Conservation (phyloP, 2,329 filamentous ascomycete genomes). For the Macroventuria anomochaeta region DNA sequence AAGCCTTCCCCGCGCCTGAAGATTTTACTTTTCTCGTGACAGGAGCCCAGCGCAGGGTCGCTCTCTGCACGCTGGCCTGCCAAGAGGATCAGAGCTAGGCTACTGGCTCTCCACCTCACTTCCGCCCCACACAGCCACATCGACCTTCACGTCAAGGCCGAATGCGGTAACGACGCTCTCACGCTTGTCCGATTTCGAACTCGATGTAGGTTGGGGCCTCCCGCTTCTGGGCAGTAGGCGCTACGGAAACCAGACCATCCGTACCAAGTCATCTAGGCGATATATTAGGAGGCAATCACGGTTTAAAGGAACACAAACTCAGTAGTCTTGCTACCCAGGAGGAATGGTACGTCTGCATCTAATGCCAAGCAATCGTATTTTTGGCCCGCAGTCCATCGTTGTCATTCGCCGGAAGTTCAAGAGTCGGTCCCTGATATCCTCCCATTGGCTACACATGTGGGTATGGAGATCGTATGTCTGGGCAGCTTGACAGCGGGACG, state of each 20-base stretch:
- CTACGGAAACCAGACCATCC: constrained; percentile 31
- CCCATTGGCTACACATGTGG: constrained; percentile 4
- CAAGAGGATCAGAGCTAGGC: constrained; percentile 12
- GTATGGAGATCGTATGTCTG: constrained; percentile 8
- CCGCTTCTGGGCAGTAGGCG: constrained; percentile 3
- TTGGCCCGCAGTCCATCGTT: neutral
- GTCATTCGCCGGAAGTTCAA: neutral
- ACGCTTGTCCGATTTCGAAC: constrained; percentile 1
- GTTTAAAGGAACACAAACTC: constrained; percentile 4
- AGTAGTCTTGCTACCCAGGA: neutral
- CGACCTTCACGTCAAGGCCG: neutral
- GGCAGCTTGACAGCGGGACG: constrained; percentile 1
- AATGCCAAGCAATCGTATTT: constrained; percentile 6
- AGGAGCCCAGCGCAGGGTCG: constrained; percentile 6
- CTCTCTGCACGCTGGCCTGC: constrained; percentile 1
- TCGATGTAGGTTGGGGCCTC: neutral
- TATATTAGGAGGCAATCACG: constrained; percentile 29
- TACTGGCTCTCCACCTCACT: constrained; percentile 9
- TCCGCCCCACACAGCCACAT: constrained; percentile 15
- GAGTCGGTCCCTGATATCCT: constrained; percentile 2
- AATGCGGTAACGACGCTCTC: neutral
- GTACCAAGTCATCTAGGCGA: constrained; percentile 37
- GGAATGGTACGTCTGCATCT: neutral
- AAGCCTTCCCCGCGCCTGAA: constrained; percentile 13
- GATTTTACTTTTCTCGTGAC: constrained; percentile 7